phyloP scores from a whole-genome alignment of 2,329 filamentous ascomycete genomes.

The Paecilomyces sp. region DNA sequence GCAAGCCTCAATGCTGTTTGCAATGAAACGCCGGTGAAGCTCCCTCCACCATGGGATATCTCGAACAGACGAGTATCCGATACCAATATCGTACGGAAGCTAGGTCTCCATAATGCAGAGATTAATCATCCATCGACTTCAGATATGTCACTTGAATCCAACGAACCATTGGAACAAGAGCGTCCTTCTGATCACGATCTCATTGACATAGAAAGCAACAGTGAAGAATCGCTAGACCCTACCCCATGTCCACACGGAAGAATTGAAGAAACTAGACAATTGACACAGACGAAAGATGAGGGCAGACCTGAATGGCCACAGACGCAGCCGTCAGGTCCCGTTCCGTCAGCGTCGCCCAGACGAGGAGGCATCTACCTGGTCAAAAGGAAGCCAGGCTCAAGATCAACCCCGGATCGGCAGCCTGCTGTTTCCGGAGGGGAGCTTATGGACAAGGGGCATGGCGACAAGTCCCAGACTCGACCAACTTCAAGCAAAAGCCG shows the following conservation, averaged over 20 bases:
- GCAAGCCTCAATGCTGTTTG: constrained; percentile 24
- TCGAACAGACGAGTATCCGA: constrained; percentile 21
- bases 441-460: neutral
- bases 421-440: neutral
- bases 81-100: constrained; percentile 13
- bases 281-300: neutral
- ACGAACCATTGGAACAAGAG: neutral
- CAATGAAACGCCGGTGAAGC: constrained; percentile 15
- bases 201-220: neutral
- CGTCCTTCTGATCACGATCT: neutral
- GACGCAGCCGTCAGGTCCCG: neutral
- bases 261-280: neutral
- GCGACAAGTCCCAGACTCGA: neutral
- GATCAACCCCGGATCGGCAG: neutral
- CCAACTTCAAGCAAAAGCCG: neutral
- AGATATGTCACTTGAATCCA: neutral
- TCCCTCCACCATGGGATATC: constrained; percentile 22
- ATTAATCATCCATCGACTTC: neutral
- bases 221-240: neutral
- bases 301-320: neutral
- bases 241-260: neutral
- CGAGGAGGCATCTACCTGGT: neutral
- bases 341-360: neutral
- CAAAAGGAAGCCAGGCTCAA: neutral
- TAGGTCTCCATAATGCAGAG: constrained; percentile 1